These are phyloP conservation scores for Haematococcus lacustris DNA, from an alignment of 139 green algal species.

Conservation along the genomic window DNA sequence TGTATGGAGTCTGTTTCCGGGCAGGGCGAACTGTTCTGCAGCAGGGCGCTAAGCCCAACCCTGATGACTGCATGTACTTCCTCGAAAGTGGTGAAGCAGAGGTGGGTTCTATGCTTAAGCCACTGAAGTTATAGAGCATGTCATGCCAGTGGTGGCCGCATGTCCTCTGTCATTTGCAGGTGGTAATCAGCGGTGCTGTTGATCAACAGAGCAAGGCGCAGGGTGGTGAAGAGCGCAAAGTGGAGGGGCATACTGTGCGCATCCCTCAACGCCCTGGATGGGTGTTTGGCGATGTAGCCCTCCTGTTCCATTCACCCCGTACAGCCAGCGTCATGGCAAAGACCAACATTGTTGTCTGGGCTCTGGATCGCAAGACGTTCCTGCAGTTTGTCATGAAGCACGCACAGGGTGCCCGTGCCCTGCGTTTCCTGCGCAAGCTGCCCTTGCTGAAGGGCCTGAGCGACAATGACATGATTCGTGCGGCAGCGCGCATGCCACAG, in stretches of 20 bases:
- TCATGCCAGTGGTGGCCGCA: no score
- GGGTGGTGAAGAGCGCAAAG: constrained; percentile 26
- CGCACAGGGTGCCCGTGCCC: constrained; percentile 48
- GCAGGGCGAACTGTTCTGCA: constrained; percentile 51
- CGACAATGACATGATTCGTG: constrained; percentile 59
- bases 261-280: constrained; percentile 60
- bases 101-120: no score
- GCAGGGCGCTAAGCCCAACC: constrained; percentile 52
- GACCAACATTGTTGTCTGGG: constrained; percentile 52
- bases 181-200: constrained; percentile 51
- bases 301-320: constrained; percentile 65
- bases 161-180: no score
- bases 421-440: constrained; percentile 70
- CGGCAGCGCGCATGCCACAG: constrained; percentile 44
- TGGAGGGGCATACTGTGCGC: constrained; percentile 45
- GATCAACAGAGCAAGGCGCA: constrained; percentile 19
- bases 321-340: constrained; percentile 61
- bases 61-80: constrained; percentile 67
- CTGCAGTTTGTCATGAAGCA: constrained; percentile 65
- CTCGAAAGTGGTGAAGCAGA: constrained; percentile 57
- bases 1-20: constrained; percentile 49
- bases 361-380: constrained; percentile 60
- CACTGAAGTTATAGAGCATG: no score
- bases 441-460: constrained; percentile 65
- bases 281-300: constrained; percentile 68